Evolutionary conservation across 306 rosid species (phyloP), one percentile per base, ranked within the genome.

Genomic region (Malus orientalis): DNA sequence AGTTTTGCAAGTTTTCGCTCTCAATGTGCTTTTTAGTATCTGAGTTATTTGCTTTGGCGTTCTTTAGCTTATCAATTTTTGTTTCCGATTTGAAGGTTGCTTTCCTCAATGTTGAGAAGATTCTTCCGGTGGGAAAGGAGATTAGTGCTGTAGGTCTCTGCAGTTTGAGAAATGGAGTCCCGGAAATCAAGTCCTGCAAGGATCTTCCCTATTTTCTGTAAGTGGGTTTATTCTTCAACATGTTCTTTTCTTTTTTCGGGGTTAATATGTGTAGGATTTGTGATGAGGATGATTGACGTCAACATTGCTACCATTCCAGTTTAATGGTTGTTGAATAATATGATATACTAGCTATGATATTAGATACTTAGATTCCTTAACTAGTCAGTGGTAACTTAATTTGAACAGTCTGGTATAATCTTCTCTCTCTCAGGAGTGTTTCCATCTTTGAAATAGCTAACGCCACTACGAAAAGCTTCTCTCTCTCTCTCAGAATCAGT

Each of bases 131-230:
- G 84, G 99, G 97, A 78, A 89, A 84, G 86, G 93, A 89, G 79
- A 74, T 90, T 49, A 89, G 81, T 82, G 97, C 92, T 73, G 96
- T 95, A 68, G 99, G 99, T 78, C 59, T 81, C 47, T 89, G 87
- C 90, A 81, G 84, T 84, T 76, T 87, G 33, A 84, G 69, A 75
- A 79, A 86, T 75, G 98, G 91, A 81, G 69, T 85, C 77, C 85
- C 82, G 29, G 98, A 88, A 86, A 91, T 96, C 75, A 92, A 89
- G 82, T 88, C 93, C 9, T 89, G 96, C 96, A 76, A 84, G 65
- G 88, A 92, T 78, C 81, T 96, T 75, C 99, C 99, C 12, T 88
- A 84, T 84, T 96, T 91, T 81, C 80, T 96, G 99, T 96, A 70
- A 89, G 97, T 75, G 64, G 72, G 60, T 82, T 76, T 69, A 6